Percentiles rank a stretch among this genome's conserved stretches.
phyloP scores from a whole-genome alignment of 805 yeast genomes.

The Kodamaea neixiangensis region DNA sequence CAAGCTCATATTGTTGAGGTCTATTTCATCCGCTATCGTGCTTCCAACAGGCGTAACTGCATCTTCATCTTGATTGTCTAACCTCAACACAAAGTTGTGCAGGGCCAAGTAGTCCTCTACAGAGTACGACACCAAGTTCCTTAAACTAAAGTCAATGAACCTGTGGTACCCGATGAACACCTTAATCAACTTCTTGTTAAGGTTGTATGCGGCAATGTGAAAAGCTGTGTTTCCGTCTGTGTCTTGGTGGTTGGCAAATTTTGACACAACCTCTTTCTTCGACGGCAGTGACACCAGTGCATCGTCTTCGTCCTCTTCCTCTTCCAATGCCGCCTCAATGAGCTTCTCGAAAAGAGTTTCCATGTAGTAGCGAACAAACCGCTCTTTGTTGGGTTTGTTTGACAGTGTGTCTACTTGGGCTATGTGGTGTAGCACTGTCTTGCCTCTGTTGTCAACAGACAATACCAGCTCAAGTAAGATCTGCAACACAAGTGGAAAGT shows the following conservation, averaged over 20 bases:
- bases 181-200: constrained; percentile 25
- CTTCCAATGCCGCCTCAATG: constrained; percentile 17
- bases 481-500: constrained; percentile 38
- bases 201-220: constrained; percentile 72
- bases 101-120: constrained; percentile 32
- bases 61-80: constrained; percentile 15
- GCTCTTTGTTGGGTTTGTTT: constrained; percentile 31
- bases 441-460: constrained; percentile 39
- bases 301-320: constrained; percentile 17
- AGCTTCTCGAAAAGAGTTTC: constrained; percentile 38
- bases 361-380: constrained; percentile 41
- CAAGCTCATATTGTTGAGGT: constrained; percentile 2
- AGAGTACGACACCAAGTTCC: constrained; percentile 27
- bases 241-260: constrained; percentile 84
- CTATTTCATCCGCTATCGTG: background rate
- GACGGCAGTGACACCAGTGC: background rate
- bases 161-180: constrained; percentile 27
- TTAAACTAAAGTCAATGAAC: constrained; percentile 24
- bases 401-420: constrained; percentile 29
- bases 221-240: constrained; percentile 93
- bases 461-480: constrained; percentile 38
- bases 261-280: constrained; percentile 26
- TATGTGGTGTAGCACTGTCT: constrained; percentile 45
- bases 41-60: background rate
- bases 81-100: constrained; percentile 27